These are phyloP conservation scores for Verticillium longisporum DNA, from an alignment of 2,329 filamentous ascomycete genomes.

Conservation along the genomic window DNA sequence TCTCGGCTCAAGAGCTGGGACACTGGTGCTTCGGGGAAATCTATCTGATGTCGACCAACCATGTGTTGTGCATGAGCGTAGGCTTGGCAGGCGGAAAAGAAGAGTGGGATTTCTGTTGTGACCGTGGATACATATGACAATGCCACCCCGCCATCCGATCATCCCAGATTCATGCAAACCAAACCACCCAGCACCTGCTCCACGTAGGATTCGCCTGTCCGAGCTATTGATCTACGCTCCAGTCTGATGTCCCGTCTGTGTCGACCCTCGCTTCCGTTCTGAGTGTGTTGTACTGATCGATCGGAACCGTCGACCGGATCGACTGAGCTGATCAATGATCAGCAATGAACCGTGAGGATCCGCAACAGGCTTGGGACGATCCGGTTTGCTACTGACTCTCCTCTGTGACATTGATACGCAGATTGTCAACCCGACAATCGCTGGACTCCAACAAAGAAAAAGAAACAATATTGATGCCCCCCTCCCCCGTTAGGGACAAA, in stretches of 20 bases:
- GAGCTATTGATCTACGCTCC: neutral
- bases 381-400: neutral
- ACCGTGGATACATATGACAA: neutral
- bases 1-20: neutral
- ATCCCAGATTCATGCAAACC: neutral
- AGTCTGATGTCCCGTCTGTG: neutral
- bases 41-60: neutral
- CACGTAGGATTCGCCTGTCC: neutral
- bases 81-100: neutral
- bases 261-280: neutral
- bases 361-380: neutral
- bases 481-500: too few relatives aligned
- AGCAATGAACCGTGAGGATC: slow-evolving; percentile 6
- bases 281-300: neutral
- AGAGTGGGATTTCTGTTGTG: neutral
- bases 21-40: neutral
- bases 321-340: neutral
- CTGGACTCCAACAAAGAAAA: too few relatives aligned
- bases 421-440: too few relatives aligned
- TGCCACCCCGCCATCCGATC: neutral
- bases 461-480: too few relatives aligned
- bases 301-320: neutral
- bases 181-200: neutral
- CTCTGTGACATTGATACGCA: neutral
- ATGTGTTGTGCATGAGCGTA: neutral